Evolutionary conservation across 345 rosid species (phyloP).

Genomic region (Eucalyptus curtisii): DNA sequence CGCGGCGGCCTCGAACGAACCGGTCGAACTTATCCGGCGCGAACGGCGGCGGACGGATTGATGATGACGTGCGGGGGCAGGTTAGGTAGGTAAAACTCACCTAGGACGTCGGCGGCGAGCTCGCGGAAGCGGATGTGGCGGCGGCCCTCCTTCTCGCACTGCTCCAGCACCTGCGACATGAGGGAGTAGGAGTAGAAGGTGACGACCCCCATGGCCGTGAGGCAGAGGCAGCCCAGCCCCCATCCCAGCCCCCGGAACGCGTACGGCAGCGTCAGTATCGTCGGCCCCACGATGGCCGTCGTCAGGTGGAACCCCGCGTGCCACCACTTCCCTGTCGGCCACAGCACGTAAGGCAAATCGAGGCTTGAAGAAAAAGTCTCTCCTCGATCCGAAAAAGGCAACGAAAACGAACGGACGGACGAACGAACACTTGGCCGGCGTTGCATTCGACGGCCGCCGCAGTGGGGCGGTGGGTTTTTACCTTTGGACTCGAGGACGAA

Average conservation of each 20-base stretch:
- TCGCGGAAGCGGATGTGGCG: constrained; percentile 96
- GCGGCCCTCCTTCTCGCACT: constrained; percentile 85
- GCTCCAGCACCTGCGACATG: constrained; percentile 83
- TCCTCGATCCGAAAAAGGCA: too few relatives aligned
- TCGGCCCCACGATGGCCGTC: constrained; percentile 98
- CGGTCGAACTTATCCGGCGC: background rate
- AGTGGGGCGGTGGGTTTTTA: background rate
- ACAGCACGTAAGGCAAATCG: too few relatives aligned
- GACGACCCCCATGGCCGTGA: constrained; percentile 79
- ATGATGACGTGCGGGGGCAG: too few relatives aligned
- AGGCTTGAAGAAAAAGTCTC: too few relatives aligned
- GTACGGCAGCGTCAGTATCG: constrained; percentile 75
- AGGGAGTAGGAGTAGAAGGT: constrained; percentile 84
- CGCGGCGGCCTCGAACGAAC: background rate
- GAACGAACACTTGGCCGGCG: too few relatives aligned
- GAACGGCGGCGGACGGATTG: background rate
- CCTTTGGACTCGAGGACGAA: constrained; percentile 97
- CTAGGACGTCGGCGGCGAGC: constrained; percentile 88
- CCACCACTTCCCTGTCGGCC: constrained; percentile 84
- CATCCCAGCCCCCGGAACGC: constrained; percentile 85
- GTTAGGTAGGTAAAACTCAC: constrained; percentile 5
- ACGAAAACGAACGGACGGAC: too few relatives aligned
- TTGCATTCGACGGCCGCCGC: too few relatives aligned
- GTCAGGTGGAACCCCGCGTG: constrained; percentile 95
- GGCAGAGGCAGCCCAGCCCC: constrained; percentile 55